Base-by-base conservation (phyloP, 2,329 filamentous ascomycete species). In the Exutisphaerella laricina region DNA sequence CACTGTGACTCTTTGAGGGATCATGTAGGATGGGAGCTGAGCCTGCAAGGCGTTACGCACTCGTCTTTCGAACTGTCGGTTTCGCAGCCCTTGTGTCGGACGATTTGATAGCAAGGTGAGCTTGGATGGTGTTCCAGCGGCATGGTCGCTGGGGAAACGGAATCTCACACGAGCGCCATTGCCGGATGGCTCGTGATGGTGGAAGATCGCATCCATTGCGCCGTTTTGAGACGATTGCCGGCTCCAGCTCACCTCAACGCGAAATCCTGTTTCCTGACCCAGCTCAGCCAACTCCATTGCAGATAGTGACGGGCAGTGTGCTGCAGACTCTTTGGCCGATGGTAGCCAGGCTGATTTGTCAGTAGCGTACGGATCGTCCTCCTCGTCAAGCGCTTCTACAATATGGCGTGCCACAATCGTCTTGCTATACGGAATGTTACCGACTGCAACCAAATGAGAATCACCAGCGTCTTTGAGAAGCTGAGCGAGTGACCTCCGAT, bases 131-230 rank as follows among this genome's bases (percentile, higher is more conserved):
- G 6, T 6, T 6, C 23, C 12, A 26, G 6, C 23, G 23, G 16
- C 38, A 20, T 72, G 34, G 79, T 46, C 43, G 22, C 2, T 20
- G 16, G 43, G 43, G 31, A 46, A 46, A 3, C 22, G 29, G 20
- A 46, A 41, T 9, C 18, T 23, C 6, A 36, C 28, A 20, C 46
- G 46, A 13, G 26, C 10, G 13, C 26, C 30, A 10, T 28, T 37
- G 17, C 20, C 18, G 16, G 29, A 13, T 4, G 37, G 30, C 16
- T 20, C n/a, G n/a, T 33, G n/a, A 13, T 25, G 37, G 33, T 49
- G 40, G 30, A 49, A 49, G 21, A 49, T 34, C 6, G 39, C 46
- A 25, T 49, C 46, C 14, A 49, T 12, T 13, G 39, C 39, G 18
- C 46, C 46, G 6, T 20, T n/a, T 21, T 43, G 42, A 16, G 42